Conservation (phyloP, 345 rosid species). For the Arabis hirsuta region DNA sequence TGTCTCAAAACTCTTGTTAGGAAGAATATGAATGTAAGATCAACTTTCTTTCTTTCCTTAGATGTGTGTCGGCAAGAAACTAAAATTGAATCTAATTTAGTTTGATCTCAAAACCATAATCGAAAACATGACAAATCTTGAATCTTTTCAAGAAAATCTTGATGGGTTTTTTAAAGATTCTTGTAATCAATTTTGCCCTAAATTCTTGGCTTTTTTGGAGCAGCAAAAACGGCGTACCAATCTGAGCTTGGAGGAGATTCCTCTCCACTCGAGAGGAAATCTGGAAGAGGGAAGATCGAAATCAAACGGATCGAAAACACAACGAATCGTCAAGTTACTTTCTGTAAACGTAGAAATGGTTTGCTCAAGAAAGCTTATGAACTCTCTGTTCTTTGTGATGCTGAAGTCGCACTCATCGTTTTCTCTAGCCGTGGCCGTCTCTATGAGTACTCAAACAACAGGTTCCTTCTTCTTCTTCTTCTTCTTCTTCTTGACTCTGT, state of each 20-base stretch:
- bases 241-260: conserved; percentile 53
- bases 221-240: conserved; percentile 61
- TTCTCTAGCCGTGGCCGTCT: conserved; percentile 99
- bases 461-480: conserved; percentile 47
- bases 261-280: conserved; percentile 66
- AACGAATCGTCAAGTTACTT: conserved; percentile 95
- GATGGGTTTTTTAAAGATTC: conserved; percentile 6
- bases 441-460: conserved; percentile 93
- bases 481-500: conserved; percentile 10
- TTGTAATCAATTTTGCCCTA: conserved; percentile 22
- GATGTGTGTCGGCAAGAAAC: conserved; percentile 29
- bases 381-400: conserved; percentile 74
- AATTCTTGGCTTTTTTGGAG: conserved; percentile 6
- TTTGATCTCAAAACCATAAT: conserved; percentile 25
- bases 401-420: conserved; percentile 77
- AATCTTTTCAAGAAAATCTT: conserved; percentile 24
- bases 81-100: not conserved
- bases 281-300: conserved; percentile 98
- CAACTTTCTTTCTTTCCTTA: not conserved
- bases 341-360: conserved; percentile 96
- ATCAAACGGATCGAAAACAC: conserved; percentile 99
- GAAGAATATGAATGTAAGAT: conserved; percentile 23
- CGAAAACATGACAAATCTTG: conserved; percentile 21
- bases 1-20: not conserved
- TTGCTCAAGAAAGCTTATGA: conserved; percentile 96